Conservation (phyloP, 148 eudicot species). For the Diospyros kaki region DNA sequence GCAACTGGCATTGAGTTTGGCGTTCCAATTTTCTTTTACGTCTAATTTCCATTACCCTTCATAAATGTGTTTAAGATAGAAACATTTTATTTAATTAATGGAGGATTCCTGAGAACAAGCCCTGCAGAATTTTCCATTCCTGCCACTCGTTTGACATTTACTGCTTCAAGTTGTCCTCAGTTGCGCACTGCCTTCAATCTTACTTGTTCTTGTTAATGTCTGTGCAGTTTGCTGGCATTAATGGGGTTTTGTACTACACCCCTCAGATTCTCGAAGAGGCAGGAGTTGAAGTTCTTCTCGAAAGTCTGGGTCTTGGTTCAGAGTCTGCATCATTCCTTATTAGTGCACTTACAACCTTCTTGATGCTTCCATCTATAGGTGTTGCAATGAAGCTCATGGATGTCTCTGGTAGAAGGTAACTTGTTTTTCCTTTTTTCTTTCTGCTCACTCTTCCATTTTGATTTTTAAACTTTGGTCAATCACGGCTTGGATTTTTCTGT, state of each 20-base stretch:
- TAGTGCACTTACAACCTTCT: slow-evolving; percentile 61
- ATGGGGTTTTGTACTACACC: slow-evolving; percentile 72
- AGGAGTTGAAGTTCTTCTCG: slow-evolving; percentile 67
- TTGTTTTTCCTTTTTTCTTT: neutral
- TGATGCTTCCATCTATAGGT: slow-evolving; percentile 74
- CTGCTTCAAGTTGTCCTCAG: neutral
- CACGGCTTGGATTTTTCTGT: no score
- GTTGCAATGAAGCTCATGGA: slow-evolving; percentile 85
- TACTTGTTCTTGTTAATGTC: neutral
- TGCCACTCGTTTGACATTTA: neutral
- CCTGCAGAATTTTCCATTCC: neutral
- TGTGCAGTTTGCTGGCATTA: slow-evolving; percentile 74
- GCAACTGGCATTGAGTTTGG: neutral
- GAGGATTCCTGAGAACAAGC: neutral
- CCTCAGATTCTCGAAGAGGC: slow-evolving; percentile 79
- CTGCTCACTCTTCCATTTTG: neutral
- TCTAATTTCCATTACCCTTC: neutral
- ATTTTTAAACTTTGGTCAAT: neutral
- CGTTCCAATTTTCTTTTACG: neutral
- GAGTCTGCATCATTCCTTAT: slow-evolving; percentile 73
- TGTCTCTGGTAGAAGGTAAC: slow-evolving; percentile 68
- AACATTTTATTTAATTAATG: neutral
- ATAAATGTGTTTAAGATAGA: neutral
- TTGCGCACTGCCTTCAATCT: neutral
- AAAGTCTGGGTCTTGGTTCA: slow-evolving; percentile 48